Conservation (phyloP, 1,284 basidiomycete genomes). For the Cystobasidium sp. region DNA sequence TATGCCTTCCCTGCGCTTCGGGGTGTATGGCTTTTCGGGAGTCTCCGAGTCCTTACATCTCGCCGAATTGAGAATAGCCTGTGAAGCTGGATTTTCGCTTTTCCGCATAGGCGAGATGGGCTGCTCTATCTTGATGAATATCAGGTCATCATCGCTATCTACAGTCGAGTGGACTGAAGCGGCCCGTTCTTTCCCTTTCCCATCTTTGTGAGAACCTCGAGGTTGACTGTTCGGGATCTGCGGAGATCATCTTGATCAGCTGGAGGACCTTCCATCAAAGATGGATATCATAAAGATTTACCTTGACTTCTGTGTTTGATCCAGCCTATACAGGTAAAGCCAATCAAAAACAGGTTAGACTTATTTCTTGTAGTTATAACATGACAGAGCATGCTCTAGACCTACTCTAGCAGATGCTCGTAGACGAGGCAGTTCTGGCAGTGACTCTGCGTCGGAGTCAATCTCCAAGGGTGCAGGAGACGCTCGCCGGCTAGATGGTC, state of each 20-base stretch:
- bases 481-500: neutral
- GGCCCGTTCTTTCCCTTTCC: slow-evolving; percentile 3
- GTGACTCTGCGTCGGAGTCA: slow-evolving; percentile 17
- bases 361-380: neutral
- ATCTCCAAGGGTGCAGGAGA: neutral
- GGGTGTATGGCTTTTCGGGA: slow-evolving; percentile 15
- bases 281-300: neutral
- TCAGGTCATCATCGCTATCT: neutral
- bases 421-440: slow-evolving; percentile 11
- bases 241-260: neutral
- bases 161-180: neutral
- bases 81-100: slow-evolving; percentile 22
- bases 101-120: neutral
- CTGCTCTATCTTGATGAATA: neutral
- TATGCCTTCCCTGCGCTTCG: slow-evolving; percentile 6
- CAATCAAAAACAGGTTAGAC: neutral
- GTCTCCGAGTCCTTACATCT: slow-evolving; percentile 11
- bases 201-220: neutral
- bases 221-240: slow-evolving; percentile 9
- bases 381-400: neutral
- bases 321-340: neutral
- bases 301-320: neutral
- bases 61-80: slow-evolving; percentile 37
- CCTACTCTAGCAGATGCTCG: neutral
- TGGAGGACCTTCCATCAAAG: neutral